phyloP scores from a whole-genome alignment of 73 alveolate genomes.

The Stentor roeselii region DNA sequence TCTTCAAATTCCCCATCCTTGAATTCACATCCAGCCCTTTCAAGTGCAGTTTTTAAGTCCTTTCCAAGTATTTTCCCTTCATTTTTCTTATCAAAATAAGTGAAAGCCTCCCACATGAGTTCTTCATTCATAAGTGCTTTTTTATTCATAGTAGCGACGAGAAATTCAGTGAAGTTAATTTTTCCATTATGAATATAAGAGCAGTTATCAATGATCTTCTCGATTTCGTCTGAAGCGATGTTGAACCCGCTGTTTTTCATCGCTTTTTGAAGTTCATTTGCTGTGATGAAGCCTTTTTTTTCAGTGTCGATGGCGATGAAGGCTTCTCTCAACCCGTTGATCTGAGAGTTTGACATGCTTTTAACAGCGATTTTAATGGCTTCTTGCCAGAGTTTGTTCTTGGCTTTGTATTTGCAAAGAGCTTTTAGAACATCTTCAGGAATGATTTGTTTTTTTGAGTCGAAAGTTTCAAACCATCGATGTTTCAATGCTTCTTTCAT shows the following conservation, averaged over 20 bases:
- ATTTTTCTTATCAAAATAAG: slow-evolving; percentile 11
- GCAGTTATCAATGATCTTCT: not conserved
- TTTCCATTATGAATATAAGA: slow-evolving; percentile 25
- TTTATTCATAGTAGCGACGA: slow-evolving; percentile 40
- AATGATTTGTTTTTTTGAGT: not conserved
- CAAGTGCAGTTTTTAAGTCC: not conserved
- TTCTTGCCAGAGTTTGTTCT: slow-evolving; percentile 18
- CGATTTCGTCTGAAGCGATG: not conserved
- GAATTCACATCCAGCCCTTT: not conserved
- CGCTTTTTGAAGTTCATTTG: not conserved
- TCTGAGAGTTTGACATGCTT: not conserved
- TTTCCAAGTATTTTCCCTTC: not conserved
- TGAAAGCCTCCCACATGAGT: slow-evolving; percentile 32
- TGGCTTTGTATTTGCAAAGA: not conserved
- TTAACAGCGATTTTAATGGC: slow-evolving; percentile 13
- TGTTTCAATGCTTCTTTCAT: slow-evolving; percentile 62
- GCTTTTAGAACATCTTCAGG: not conserved
- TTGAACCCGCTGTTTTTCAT: slow-evolving; percentile 6
- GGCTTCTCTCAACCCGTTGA: not conserved
- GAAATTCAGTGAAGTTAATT: slow-evolving; percentile 41
- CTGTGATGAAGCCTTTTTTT: slow-evolving; percentile 3
- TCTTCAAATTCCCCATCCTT: not conserved
- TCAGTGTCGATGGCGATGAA: not conserved
- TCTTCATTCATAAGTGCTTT: slow-evolving; percentile 29
- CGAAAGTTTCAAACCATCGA: slow-evolving; percentile 51